Conservation (phyloP, 345 rosid genomes). For the Xanthoceras sorbifolium region DNA sequence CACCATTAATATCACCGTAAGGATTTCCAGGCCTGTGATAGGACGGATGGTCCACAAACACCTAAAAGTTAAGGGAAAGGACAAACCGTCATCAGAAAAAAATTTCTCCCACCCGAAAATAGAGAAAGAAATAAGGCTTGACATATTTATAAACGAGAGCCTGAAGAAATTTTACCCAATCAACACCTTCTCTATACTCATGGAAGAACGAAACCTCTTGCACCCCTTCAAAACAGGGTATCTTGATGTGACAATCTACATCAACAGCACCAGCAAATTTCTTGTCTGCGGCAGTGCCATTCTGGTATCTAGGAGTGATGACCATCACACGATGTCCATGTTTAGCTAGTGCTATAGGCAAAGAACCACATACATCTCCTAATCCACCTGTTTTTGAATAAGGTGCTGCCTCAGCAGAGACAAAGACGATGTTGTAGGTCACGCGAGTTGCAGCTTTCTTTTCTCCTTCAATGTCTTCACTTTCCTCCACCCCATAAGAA, state of each 20-base stretch:
- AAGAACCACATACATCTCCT: slow-evolving; percentile 96
- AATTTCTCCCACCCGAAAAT: neutral
- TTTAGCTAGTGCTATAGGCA: slow-evolving; percentile 76
- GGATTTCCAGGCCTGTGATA: slow-evolving; percentile 95
- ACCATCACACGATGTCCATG: slow-evolving; percentile 97
- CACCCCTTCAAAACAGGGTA: slow-evolving; percentile 73
- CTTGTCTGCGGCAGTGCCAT: slow-evolving; percentile 60
- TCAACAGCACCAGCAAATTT: slow-evolving; percentile 52
- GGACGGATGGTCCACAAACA: slow-evolving; percentile 82
- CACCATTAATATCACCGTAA: slow-evolving; percentile 80
- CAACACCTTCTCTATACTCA: slow-evolving; percentile 86
- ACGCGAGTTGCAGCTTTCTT: slow-evolving; percentile 35
- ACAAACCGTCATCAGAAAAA: slow-evolving; percentile 8
- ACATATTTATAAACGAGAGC: slow-evolving; percentile 2
- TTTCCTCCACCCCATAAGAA: slow-evolving; percentile 35
- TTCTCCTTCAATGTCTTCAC: slow-evolving; percentile 31
- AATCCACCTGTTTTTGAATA: slow-evolving; percentile 96
- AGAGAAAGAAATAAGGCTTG: slow-evolving; percentile 7
- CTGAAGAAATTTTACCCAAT: slow-evolving; percentile 63
- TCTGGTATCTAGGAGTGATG: slow-evolving; percentile 76
- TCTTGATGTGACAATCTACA: slow-evolving; percentile 40
- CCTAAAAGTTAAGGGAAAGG: slow-evolving; percentile 41
- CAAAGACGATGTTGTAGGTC: slow-evolving; percentile 63
- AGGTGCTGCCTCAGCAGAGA: slow-evolving; percentile 94
- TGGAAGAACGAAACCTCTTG: slow-evolving; percentile 89